Evolutionary conservation across 768 basidiomycete species (phyloP).

Genomic region (Amanita muscaria): DNA sequence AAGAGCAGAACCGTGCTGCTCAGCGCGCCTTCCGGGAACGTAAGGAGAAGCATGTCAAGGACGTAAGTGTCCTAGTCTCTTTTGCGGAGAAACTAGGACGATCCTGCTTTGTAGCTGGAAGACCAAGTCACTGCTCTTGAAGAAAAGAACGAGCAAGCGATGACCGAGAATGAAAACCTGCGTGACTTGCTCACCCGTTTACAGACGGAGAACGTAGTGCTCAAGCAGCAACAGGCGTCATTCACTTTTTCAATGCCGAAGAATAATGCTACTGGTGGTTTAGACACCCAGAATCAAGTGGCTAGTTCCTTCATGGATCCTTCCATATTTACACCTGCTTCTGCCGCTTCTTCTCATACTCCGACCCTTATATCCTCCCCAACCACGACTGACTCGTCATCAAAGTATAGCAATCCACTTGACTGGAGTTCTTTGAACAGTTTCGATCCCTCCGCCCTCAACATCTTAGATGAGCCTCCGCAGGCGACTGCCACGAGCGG

Average conservation of each 20-base stretch:
- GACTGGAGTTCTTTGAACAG: conserved; percentile 63
- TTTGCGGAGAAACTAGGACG: conserved; percentile 5
- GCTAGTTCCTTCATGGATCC: conserved; percentile 18
- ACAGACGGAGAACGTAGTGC: conserved; percentile 77
- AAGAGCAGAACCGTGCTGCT: conserved; percentile 95
- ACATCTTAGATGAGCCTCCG: conserved; percentile 49
- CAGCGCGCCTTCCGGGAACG: conserved; percentile 96
- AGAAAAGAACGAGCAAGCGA: conserved; percentile 64
- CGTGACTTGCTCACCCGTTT: conserved; percentile 77
- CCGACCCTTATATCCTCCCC: conserved; percentile 16
- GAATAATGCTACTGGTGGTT: conserved; percentile 12
- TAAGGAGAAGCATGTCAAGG: conserved; percentile 95
- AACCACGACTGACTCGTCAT: conserved; percentile 23
- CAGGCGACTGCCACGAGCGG: conserved; percentile 47
- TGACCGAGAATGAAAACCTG: conserved; percentile 81
- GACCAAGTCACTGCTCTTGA: conserved; percentile 85
- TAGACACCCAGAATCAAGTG: conserved; percentile 10
- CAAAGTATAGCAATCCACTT: conserved; percentile 34
- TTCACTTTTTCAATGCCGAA: conserved; percentile 81
- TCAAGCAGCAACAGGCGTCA: conserved; percentile 53
- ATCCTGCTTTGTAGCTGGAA: conserved; percentile 55
- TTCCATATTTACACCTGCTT: conserved; percentile 21
- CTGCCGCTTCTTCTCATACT: conserved; percentile 16
- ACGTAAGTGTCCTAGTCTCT: conserved; percentile 46
- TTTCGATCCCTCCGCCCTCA: conserved; percentile 64